Percentiles rank a stretch among this genome's conserved stretches.
Evolutionary conservation across 371 early-diverging fungal species (phyloP).

Genomic region (Encephalitozoon hellem): DNA sequence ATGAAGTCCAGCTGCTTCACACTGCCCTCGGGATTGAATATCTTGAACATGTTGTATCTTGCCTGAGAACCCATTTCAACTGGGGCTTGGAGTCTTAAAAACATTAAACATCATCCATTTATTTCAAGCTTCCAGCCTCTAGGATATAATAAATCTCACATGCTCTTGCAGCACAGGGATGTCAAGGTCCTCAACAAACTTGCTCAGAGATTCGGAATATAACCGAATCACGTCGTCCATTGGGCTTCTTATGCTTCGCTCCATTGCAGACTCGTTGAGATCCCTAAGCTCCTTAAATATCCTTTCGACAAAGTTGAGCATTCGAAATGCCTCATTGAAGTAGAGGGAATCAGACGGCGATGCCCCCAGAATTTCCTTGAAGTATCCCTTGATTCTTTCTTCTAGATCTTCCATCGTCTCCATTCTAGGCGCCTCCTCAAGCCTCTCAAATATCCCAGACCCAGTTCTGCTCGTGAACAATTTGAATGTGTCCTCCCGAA

Average conservation of each 20-base stretch:
- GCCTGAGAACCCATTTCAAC: background rate
- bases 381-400: slow-evolving; percentile 8
- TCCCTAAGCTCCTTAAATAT: slow-evolving; percentile 39
- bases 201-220: slow-evolving; percentile 37
- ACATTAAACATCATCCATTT: background rate
- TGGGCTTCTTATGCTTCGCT: background rate
- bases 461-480: slow-evolving; percentile 19
- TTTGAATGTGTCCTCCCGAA: slow-evolving; percentile 32
- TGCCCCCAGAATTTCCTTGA: slow-evolving; percentile 2
- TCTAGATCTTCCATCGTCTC: slow-evolving; percentile 21
- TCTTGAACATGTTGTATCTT: slow-evolving; percentile 14
- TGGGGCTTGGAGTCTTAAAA: background rate
- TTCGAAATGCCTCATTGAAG: slow-evolving; percentile 20
- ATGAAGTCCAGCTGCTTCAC: slow-evolving; percentile 55
- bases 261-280: slow-evolving; percentile 14
- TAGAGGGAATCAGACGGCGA: slow-evolving; percentile 12
- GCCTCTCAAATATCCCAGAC: slow-evolving; percentile 11
- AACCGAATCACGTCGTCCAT: slow-evolving; percentile 31
- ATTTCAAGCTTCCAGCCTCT: background rate
- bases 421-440: slow-evolving; percentile 1
- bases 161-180: slow-evolving; percentile 40
- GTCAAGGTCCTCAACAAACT: slow-evolving; percentile 36
- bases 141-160: slow-evolving; percentile 37
- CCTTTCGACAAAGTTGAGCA: slow-evolving; percentile 29
- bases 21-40: slow-evolving; percentile 60